phyloP scores from a whole-genome alignment of 2,329 filamentous ascomycete species.

The Fusarium sp. region DNA sequence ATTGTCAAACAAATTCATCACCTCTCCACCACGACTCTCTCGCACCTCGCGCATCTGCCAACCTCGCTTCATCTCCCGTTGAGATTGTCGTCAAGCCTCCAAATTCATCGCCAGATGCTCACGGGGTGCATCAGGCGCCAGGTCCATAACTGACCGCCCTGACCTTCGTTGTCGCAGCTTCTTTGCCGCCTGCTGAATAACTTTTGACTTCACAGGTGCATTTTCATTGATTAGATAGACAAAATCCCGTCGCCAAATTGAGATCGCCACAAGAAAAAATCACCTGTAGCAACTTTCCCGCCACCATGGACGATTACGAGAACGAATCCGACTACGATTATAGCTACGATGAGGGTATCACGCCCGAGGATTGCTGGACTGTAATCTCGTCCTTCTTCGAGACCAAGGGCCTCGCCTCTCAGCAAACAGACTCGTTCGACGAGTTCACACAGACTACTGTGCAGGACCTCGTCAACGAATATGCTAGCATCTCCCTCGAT shows the following conservation, averaged over 20 bases:
- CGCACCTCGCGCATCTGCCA: conserved; percentile 34
- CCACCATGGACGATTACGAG: conserved; percentile 65
- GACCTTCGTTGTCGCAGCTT: conserved; percentile 40
- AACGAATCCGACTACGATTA: conserved; percentile 73
- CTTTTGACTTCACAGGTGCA: conserved; percentile 21
- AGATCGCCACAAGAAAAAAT: conserved; percentile 4
- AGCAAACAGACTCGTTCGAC: conserved; percentile 98
- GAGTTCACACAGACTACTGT: conserved; percentile 95
- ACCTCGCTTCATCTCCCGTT: conserved; percentile 23
- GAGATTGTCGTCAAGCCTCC: conserved; percentile 32
- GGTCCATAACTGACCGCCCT: conserved; percentile 47
- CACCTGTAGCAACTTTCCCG: conserved; percentile 2
- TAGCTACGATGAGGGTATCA: conserved; percentile 77
- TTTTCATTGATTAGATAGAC: conserved; percentile 11
- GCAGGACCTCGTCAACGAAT: conserved; percentile 92
- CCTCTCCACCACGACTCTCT: conserved; percentile 29
- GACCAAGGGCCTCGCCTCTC: conserved; percentile 91
- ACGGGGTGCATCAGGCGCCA: conserved; percentile 47
- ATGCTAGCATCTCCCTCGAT: conserved; percentile 90
- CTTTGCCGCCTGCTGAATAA: conserved; percentile 32
- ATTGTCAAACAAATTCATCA: conserved; percentile 43
- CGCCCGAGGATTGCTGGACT: conserved; percentile 97
- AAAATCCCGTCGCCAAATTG: conserved; percentile 11
- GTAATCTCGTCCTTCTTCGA: conserved; percentile 98
- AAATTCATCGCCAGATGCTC: conserved; percentile 45